Evolutionary conservation across 2,329 filamentous ascomycete genomes (phyloP).

Genomic region (Fusarium sp.): DNA sequence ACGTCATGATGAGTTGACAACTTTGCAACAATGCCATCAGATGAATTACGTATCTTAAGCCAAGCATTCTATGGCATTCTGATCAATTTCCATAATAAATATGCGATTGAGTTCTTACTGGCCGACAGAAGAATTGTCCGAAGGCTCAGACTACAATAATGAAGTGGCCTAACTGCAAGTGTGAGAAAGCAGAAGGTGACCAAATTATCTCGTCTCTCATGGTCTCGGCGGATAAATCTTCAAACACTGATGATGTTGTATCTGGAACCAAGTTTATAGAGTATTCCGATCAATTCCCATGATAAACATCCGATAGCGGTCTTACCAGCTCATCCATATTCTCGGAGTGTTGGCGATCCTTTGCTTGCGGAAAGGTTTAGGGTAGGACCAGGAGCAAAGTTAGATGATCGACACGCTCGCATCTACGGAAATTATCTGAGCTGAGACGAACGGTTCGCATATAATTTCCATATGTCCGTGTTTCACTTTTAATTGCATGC

Average conservation of each 20-base stretch:
- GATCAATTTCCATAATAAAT: neutral
- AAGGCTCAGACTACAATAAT: too few relatives aligned
- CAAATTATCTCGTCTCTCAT: too few relatives aligned
- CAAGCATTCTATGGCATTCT: neutral
- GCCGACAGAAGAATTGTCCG: too few relatives aligned
- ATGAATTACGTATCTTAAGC: neutral
- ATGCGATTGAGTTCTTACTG: neutral
- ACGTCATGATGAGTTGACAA: conserved; percentile 16
- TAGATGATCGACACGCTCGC: neutral
- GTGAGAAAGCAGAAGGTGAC: too few relatives aligned
- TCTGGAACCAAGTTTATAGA: too few relatives aligned
- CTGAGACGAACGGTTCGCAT: neutral
- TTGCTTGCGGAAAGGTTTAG: neutral
- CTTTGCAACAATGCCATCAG: neutral
- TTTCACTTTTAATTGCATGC: neutral
- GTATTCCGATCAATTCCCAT: neutral
- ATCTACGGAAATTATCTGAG: neutral
- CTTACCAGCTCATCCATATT: neutral
- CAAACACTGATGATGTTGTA: too few relatives aligned
- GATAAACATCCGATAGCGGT: fast-evolving
- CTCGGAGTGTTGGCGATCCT: neutral
- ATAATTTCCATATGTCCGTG: too few relatives aligned
- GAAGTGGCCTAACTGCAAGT: too few relatives aligned
- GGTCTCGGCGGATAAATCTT: too few relatives aligned
- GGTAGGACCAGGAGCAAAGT: neutral